Conservation (phyloP, 2,329 filamentous ascomycete species). For the Aspergillus sp. region DNA sequence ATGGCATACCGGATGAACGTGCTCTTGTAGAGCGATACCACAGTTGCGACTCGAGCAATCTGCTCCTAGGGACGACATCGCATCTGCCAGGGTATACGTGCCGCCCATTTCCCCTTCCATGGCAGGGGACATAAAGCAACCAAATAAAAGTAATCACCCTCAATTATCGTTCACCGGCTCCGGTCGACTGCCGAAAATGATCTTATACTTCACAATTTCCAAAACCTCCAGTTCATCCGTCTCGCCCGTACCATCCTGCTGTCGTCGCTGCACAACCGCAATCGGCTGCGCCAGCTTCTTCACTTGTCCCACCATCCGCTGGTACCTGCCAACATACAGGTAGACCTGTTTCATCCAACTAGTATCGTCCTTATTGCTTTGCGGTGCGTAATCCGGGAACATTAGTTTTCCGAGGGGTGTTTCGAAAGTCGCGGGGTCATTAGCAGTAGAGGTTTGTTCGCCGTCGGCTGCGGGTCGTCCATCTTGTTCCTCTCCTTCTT, state of each 20-base stretch:
- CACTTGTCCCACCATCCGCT: slow-evolving; percentile 80
- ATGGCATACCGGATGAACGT: too few species aligned
- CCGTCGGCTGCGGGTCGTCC: slow-evolving; percentile 22
- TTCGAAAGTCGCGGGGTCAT: slow-evolving; percentile 20
- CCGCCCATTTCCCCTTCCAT: too few species aligned
- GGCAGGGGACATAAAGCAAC: too few species aligned
- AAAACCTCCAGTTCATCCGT: slow-evolving; percentile 60
- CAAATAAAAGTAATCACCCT: slow-evolving; percentile 1
- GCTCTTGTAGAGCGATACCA: too few species aligned
- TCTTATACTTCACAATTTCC: slow-evolving; percentile 78
- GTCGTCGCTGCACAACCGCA: slow-evolving; percentile 62
- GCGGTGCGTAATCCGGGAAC: slow-evolving; percentile 65
- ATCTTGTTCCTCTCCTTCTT: slow-evolving; percentile 17
- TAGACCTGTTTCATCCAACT: slow-evolving; percentile 88
- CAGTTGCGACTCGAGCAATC: too few species aligned
- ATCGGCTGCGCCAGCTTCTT: slow-evolving; percentile 75
- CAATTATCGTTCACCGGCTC: slow-evolving; percentile 62
- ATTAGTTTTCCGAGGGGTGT: slow-evolving; percentile 63
- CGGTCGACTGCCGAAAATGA: slow-evolving; percentile 74
- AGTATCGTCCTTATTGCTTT: slow-evolving; percentile 44
- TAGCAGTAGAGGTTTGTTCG: slow-evolving; percentile 4
- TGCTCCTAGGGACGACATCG: too few species aligned
- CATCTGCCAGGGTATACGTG: too few species aligned
- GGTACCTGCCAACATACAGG: slow-evolving; percentile 79
- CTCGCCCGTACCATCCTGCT: slow-evolving; percentile 26